phyloP scores from a whole-genome alignment of 768 basidiomycete species.

The Boletus reticulatus region DNA sequence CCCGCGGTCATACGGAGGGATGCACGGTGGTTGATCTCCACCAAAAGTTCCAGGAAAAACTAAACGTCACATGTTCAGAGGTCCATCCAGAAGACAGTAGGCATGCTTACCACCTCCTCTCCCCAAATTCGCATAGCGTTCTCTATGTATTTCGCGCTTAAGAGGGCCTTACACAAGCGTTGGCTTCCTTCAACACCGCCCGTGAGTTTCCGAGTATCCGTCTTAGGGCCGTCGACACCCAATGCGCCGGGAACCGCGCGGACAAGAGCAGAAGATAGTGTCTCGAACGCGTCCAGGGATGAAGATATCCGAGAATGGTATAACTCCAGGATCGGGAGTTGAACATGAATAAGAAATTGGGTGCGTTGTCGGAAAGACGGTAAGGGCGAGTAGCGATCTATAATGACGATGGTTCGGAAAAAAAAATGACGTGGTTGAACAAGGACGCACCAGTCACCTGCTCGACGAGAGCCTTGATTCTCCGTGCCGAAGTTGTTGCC shows the following conservation, averaged over 20 bases:
- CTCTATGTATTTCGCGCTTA: slow-evolving; percentile 77
- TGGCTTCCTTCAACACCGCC: slow-evolving; percentile 82
- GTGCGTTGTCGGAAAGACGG: slow-evolving; percentile 75
- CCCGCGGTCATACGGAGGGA: slow-evolving; percentile 55
- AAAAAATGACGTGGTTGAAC: not conserved
- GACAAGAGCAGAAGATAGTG: slow-evolving; percentile 81
- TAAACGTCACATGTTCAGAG: slow-evolving; percentile 31
- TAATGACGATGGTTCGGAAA: not conserved
- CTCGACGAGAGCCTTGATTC: slow-evolving; percentile 81
- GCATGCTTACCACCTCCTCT: slow-evolving; percentile 76
- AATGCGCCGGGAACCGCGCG: slow-evolving; percentile 93
- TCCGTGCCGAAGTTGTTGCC: slow-evolving; percentile 80
- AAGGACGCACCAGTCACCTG: slow-evolving; percentile 77
- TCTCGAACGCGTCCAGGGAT: slow-evolving; percentile 93
- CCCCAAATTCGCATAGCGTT: slow-evolving; percentile 77
- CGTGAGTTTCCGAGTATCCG: slow-evolving; percentile 65
- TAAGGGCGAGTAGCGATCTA: slow-evolving; percentile 90
- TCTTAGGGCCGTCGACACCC: slow-evolving; percentile 42
- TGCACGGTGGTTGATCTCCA: slow-evolving; percentile 65
- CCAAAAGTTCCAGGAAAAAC: slow-evolving; percentile 93
- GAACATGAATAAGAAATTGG: slow-evolving; percentile 80
- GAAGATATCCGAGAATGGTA: slow-evolving; percentile 78
- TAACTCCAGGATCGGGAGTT: slow-evolving; percentile 77
- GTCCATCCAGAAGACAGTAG: not conserved
- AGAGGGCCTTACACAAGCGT: slow-evolving; percentile 79